These are phyloP conservation scores for Trichosporon sp. DNA, from an alignment of 1,284 basidiomycete genomes.

Conservation along the genomic window DNA sequence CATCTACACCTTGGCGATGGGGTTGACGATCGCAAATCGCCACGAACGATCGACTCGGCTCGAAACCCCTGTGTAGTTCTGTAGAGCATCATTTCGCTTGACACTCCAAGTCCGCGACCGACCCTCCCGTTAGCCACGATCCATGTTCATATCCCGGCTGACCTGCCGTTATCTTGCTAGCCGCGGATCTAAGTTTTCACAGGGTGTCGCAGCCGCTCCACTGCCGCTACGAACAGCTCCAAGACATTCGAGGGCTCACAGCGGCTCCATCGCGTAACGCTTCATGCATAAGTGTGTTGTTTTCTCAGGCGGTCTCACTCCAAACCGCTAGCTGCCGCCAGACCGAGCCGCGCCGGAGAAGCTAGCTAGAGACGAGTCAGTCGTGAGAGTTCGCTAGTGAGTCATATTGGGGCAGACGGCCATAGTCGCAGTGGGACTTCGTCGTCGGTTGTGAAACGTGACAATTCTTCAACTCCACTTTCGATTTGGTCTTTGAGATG, in stretches of 20 bases:
- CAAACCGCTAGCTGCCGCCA: neutral
- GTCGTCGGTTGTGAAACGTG: neutral
- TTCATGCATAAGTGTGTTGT: constrained; percentile 6
- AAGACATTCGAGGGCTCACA: neutral
- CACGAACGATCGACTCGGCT: too few species aligned
- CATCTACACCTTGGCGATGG: too few species aligned
- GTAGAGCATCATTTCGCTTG: too few species aligned
- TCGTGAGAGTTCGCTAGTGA: too few species aligned
- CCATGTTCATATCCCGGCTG: neutral
- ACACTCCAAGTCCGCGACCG: too few species aligned
- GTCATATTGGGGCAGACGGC: neutral
- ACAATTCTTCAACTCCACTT: neutral
- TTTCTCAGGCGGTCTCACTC: neutral
- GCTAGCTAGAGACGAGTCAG: neutral
- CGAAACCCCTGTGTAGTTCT: too few species aligned
- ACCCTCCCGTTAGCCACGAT: neutral
- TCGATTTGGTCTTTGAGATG: neutral
- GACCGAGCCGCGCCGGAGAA: neutral
- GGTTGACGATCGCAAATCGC: too few species aligned
- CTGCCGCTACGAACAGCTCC: neutral
- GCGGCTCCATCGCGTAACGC: constrained; percentile 8
- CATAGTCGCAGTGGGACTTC: neutral
- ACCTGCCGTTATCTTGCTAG: neutral
- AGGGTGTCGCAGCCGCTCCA: too few species aligned
- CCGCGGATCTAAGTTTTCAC: neutral